Base-by-base conservation (phyloP, 768 basidiomycete species). In the Phaffia tasmanica region DNA sequence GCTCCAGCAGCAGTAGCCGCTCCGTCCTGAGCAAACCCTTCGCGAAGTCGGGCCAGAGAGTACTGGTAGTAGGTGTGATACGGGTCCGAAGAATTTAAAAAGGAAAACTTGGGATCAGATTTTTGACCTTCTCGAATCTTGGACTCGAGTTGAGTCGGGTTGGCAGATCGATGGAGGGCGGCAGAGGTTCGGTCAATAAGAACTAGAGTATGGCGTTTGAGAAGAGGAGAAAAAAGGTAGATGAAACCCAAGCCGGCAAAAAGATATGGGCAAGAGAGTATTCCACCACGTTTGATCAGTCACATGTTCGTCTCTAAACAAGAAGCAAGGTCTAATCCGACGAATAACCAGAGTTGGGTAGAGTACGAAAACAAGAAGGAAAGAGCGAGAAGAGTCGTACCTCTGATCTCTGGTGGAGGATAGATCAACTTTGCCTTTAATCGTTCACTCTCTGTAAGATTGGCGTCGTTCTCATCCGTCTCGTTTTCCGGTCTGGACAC, bases 21-120 rank as follows among this genome's bases (percentile, higher is more conserved):
- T 1, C 74, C 72, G 35, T 86, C 88, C 49, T 88, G 88, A 18
- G 55, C 53, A 46, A 64, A 21, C 18, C 67, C 67, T 58, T 69
- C 67, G 3, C 55, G 35, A 3, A 69, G 57, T 1, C 67, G 57
- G 29, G 67, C 67, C 19, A 59, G 67, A 25, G 62, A 56, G 80
- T 93, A 84, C 74, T 88, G 85, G 75, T 99, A 99, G 79, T 99
- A 98, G 69, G 89, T 89, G 85, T 98, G 90, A 80, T 95, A 99
- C 71, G 95, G 90, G 81, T 99, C 95, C 58, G 84, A 84, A 69
- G 89, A 86, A 80, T 94, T 94, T 77, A 99, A 83, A 81, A 99
- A 99, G 66, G 94, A 91, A 81, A 98, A 99, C 79, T 95, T 94
- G 65, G 92, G 90, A 80, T 98, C 94, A 71, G 85, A 83, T 78